Percentiles rank a stretch among this genome's conserved stretches.
These are phyloP conservation scores for rapeseed (Brassica napus) DNA, from an alignment of 345 rosid species.

Conservation along the genomic window Da-Ae NC_063434.1:26414501-26415000, in stretches of 20 bases:
- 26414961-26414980: background rate
- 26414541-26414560: constrained; percentile 88
- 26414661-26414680: background rate
- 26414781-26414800: background rate
- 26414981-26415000: background rate
- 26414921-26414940: constrained; percentile 12
- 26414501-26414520: constrained; percentile 92
- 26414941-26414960: background rate
- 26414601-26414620: constrained; percentile 66
- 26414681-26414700: no score
- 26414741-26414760: constrained; percentile 15
- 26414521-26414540: constrained; percentile 99
- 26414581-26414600: constrained; percentile 96
- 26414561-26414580: constrained; percentile 89
- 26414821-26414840: constrained; percentile 18
- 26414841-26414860: constrained; percentile 19
- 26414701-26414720: constrained; percentile 38
- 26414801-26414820: background rate
- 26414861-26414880: constrained; percentile 17
- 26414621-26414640: background rate
- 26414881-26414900: constrained; percentile 10
- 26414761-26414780: constrained; percentile 4
- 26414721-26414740: constrained; percentile 48
- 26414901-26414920: constrained; percentile 26
- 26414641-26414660: background rate